Base-by-base conservation (phyloP, 345 rosid genomes). In the Syzygium grande region DNA sequence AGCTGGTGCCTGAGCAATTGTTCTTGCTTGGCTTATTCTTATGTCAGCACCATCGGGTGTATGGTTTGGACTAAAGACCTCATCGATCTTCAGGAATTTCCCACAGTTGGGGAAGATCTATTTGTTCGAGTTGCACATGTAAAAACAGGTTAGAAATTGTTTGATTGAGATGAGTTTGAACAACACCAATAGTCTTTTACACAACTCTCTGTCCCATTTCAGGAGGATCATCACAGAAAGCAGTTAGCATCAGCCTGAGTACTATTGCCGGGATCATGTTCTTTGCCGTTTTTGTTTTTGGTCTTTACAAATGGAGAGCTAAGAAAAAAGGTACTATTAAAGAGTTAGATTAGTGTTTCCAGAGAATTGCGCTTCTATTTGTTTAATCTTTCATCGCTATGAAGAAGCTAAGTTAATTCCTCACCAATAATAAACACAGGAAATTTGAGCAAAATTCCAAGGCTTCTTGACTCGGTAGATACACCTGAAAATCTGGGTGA, bases 1-100 rank as follows among this genome's bases (percentile, higher is more conserved):
- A 84, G 61, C 65, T 87, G 90, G 89, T 93, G 93, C 84, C n/a
- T 30, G 86, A 87, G 51, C 86, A 89, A 91, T 46, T 88, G 89
- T 78, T 85, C 87, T 51, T 88, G 89, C 58, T 14, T 13, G 22
- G 89, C 85, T 11, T 88, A 49, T 78, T 54, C 87, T 16, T 85
- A 56, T 49, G 85, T 88, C 14, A 23, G 25, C 54, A 46, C 12
- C 4, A 88, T 85, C 0, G 89, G 89, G 25, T 88, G 89, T 78
- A 19, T 88, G 52, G 41, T 85, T 8, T 88, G 89, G 89, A n/a
- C 46, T n/a, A 46, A 58, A 17, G 85, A 59, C 12, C 52, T 88
- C 25, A 59, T 85, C 5, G 89, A 88, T 85, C 43, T 85, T 73
- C 87, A 85, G 80, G 12, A 77, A 41, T 29, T 85, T 53, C 0